A percentile compares a stretch with the other conserved stretches of the same genome.
phyloP scores from a whole-genome alignment of 768 basidiomycete species.

The Panus rudis region DNA sequence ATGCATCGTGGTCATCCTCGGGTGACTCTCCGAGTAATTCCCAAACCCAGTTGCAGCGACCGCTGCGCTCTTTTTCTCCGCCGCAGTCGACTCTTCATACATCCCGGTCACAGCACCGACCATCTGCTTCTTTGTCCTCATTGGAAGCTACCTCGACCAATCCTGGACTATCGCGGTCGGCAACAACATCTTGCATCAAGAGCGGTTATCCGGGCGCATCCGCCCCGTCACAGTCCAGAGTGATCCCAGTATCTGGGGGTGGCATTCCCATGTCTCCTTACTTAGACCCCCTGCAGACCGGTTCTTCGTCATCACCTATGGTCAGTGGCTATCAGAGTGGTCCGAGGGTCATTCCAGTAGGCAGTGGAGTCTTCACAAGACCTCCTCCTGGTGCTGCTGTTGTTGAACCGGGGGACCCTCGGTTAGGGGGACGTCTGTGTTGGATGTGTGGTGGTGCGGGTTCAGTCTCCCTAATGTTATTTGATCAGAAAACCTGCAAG shows the following conservation, averaged over 20 bases:
- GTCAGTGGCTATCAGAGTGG: not conserved
- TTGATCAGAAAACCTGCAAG: slow-evolving; percentile 47
- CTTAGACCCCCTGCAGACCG: slow-evolving; percentile 10
- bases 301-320: not conserved
- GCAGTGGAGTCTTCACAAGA: slow-evolving; percentile 1
- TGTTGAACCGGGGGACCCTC: slow-evolving; percentile 57
- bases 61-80: slow-evolving; percentile 15
- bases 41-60: slow-evolving; percentile 12
- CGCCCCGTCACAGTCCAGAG: slow-evolving; percentile 3
- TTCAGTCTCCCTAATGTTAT: slow-evolving; percentile 40
- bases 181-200: slow-evolving; percentile 1
- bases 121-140: not conserved
- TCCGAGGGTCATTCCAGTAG: not conserved
- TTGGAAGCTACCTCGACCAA: not conserved
- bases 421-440: slow-evolving; percentile 63
- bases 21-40: not conserved
- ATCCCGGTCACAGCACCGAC: not conserved
- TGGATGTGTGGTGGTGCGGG: slow-evolving; percentile 61
- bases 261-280: slow-evolving; percentile 15
- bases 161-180: not conserved
- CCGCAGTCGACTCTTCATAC: too few relatives aligned
- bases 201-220: slow-evolving; percentile 8
- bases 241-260: slow-evolving; percentile 16
- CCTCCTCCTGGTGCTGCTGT: slow-evolving; percentile 39
- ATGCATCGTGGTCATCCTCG: slow-evolving; percentile 33